phyloP scores from a whole-genome alignment of 805 yeast genomes.

The Barnettozyma sucrosica region DNA sequence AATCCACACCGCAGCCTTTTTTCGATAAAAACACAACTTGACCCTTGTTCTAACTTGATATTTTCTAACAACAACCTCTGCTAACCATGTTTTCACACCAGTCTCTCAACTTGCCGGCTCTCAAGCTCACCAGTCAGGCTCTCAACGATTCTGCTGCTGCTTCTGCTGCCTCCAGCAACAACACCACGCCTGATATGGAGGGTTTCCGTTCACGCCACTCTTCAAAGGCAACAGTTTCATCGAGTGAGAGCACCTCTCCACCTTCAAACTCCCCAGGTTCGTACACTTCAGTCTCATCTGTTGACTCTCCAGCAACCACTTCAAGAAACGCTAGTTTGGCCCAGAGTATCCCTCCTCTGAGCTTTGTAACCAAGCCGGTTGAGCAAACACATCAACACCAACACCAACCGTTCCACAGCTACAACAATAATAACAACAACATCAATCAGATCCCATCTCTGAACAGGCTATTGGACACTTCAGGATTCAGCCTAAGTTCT shows the following conservation, averaged over 20 bases:
- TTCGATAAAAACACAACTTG: neutral
- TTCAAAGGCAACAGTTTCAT: constrained; percentile 20
- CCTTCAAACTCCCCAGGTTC: constrained; percentile 25
- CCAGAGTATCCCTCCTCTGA: constrained; percentile 1
- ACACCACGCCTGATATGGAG: neutral
- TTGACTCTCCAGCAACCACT: constrained; percentile 20
- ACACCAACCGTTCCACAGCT: constrained; percentile 1
- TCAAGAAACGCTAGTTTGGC: neutral
- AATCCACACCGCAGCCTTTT: neutral
- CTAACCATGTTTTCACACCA: neutral
- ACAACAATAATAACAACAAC: constrained; percentile 1
- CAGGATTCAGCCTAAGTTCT: constrained; percentile 5
- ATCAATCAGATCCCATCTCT: constrained; percentile 20
- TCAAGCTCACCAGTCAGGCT: constrained; percentile 7
- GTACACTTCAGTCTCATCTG: constrained; percentile 23
- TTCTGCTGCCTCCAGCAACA: neutral
- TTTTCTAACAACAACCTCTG: neutral
- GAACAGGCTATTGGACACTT: constrained; percentile 21
- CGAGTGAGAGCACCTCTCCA: constrained; percentile 25
- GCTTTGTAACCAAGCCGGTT: constrained; percentile 1
- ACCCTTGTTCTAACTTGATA: neutral
- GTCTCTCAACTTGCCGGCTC: constrained; percentile 6
- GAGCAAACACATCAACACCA: constrained; percentile 1
- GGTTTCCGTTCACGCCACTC: constrained; percentile 10
- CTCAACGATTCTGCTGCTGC: constrained; percentile 1